Evolutionary conservation across 2,329 filamentous ascomycete species (phyloP).

Genomic region (Dothiorella sarmentorum): DNA sequence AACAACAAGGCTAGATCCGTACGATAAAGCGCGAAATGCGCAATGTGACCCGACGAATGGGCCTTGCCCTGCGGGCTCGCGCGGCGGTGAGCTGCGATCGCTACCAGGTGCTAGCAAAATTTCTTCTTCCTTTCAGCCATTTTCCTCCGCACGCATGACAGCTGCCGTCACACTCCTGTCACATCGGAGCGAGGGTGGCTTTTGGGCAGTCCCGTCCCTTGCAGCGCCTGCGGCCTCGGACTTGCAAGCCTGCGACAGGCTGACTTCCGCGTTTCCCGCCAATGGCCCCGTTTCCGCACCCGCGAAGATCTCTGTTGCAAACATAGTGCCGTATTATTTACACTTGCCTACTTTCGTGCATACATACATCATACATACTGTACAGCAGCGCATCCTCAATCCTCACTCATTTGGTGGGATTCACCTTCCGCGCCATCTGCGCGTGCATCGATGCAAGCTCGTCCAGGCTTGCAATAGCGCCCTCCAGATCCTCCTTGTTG

Average conservation of each 20-base stretch:
- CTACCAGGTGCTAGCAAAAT: neutral
- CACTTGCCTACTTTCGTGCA: neutral
- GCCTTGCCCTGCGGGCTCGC: neutral
- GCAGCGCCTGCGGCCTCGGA: neutral
- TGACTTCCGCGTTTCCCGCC: neutral
- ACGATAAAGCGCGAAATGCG: constrained; percentile 13
- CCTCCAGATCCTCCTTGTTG: constrained; percentile 86
- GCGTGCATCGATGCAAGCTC: constrained; percentile 42
- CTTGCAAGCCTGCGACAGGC: neutral
- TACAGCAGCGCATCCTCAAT: neutral
- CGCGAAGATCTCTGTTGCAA: neutral
- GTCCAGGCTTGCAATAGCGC: constrained; percentile 77
- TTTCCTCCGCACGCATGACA: constrained; percentile 4
- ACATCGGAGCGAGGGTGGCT: neutral
- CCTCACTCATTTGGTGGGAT: neutral
- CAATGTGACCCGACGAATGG: constrained; percentile 2
- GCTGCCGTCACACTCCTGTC: neutral
- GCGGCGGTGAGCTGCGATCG: constrained; percentile 13
- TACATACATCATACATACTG: neutral
- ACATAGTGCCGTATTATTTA: no score
- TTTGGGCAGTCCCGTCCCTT: constrained; percentile 4
- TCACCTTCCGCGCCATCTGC: constrained; percentile 14
- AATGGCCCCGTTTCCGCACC: neutral
- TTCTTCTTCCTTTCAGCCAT: neutral
- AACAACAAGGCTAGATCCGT: constrained; percentile 16